Percentiles rank a stretch among this genome's conserved stretches.
Conservation (phyloP, 768 basidiomycete genomes). For the Pholiota conissans region DNA sequence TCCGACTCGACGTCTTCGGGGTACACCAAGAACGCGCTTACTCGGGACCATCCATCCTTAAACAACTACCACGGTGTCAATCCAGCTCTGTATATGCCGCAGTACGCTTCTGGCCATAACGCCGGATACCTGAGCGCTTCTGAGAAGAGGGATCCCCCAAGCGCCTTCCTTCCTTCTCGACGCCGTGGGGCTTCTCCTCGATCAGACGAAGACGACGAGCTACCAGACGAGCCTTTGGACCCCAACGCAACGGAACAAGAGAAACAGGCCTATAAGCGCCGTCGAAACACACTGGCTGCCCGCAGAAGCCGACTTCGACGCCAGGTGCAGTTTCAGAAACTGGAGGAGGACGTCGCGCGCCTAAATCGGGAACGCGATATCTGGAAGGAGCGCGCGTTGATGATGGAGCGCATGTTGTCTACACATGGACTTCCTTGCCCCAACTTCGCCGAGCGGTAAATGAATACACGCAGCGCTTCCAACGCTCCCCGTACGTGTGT, state of each 20-base stretch:
- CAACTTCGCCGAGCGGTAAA: conserved; percentile 36
- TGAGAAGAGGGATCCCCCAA: conserved; percentile 61
- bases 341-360: conserved; percentile 57
- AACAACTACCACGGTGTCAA: background rate
- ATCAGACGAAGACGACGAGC: conserved; percentile 55
- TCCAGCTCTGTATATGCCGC: conserved; percentile 59
- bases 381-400: conserved; percentile 59
- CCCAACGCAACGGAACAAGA: conserved; percentile 52
- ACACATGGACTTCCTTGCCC: conserved; percentile 61
- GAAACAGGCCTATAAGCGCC: conserved; percentile 76
- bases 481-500: background rate
- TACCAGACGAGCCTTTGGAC: conserved; percentile 38
- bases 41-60: conserved; percentile 13
- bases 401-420: conserved; percentile 50
- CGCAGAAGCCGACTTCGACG: conserved; percentile 78
- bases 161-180: conserved; percentile 63
- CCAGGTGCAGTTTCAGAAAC: conserved; percentile 61
- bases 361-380: conserved; percentile 59
- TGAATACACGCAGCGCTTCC: background rate
- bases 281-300: conserved; percentile 85
- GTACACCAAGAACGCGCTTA: conserved; percentile 1
- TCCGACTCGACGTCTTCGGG: conserved; percentile 14
- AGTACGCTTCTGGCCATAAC: conserved; percentile 73
- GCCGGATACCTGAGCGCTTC: conserved; percentile 67
- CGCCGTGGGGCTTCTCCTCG: conserved; percentile 30